Evolutionary conservation across 345 rosid species (phyloP), one percentile per base, ranked within the genome.

Genomic region (Moringa oleifera): DNA sequence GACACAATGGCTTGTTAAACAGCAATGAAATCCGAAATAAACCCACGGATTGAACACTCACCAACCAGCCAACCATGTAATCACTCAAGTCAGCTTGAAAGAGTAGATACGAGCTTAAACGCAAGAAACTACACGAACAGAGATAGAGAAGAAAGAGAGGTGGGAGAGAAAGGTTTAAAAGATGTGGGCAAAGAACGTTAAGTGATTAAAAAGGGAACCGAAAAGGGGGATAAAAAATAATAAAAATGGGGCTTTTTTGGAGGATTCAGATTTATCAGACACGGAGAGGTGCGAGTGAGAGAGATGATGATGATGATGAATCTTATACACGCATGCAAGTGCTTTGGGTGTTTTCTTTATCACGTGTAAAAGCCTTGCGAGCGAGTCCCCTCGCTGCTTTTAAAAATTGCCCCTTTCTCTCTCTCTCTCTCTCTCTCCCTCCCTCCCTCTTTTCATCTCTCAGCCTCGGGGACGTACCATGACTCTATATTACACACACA

Each of bases 291-390:
- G 61, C 51, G 37, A 20, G 47, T 41, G 50, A 31, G 53, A 72
- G 28, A 62, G 83, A 64, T 69, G 86, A 69, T 51, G 87, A 69
- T 66, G 85, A 66, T 65, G 81, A 71, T 69, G 88, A 75, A 73
- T 83, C 83, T 85, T 80, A 77, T 82, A 84, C 92, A 90, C 91
- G 97, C 98, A 93, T 87, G 98, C 97, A 90, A 89, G 72, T 73
- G 83, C 88, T 82, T 86, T 85, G 78, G 76, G 83, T 75, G 95
- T 69, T 79, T 85, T 86, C 94, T 78, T 78, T 84, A 84, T 86
- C 98, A 93, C 94, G 98, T 93, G 98, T 84, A 80, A 87, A 84
- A 79, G 84, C 65, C 74, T 67, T 57, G 62, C 57, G 71, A 70
- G 58, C 24, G 47, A 41, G 47, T 41, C 68, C 74, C 36, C 55